These are phyloP conservation scores for Arthrobotrys entomopaga DNA, from an alignment of 2,329 filamentous ascomycete genomes.

Conservation along the genomic window DNA sequence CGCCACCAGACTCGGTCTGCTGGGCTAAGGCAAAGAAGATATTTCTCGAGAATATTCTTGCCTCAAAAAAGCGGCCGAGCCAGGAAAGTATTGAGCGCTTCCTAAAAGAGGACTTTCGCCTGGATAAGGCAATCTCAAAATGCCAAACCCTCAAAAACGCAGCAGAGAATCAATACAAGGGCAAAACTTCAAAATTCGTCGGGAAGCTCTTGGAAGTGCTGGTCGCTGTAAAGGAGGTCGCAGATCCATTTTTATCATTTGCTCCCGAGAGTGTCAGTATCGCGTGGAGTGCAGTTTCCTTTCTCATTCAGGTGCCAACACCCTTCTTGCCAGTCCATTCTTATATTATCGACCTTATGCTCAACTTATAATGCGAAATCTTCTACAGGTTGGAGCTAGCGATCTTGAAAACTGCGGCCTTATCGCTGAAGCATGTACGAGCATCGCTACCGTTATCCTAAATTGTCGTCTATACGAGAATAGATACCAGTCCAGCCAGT, in stretches of 20 bases:
- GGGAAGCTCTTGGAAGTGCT: slow-evolving; percentile 47
- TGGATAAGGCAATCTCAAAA: slow-evolving; percentile 53
- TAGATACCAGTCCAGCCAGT: slow-evolving; percentile 20
- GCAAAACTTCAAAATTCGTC: slow-evolving; percentile 45
- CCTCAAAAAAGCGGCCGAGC: slow-evolving; percentile 41
- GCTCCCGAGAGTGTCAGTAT: slow-evolving; percentile 53
- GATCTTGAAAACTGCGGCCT: slow-evolving; percentile 51
- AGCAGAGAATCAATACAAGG: slow-evolving; percentile 52
- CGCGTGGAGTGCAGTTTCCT: slow-evolving; percentile 51
- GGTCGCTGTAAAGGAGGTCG: slow-evolving; percentile 42
- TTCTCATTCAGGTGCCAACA: slow-evolving; percentile 40
- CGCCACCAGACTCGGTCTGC: slow-evolving; percentile 37
- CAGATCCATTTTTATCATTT: slow-evolving; percentile 47
- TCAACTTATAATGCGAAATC: background rate
- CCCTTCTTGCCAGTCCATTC: background rate
- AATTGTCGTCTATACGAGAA: slow-evolving; percentile 52
- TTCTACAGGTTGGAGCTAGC: slow-evolving; percentile 39
- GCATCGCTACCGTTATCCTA: slow-evolving; percentile 47
- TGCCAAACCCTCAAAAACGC: slow-evolving; percentile 44
- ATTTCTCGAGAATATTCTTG: slow-evolving; percentile 42
- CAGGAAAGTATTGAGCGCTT: slow-evolving; percentile 52
- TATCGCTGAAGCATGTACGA: slow-evolving; percentile 51
- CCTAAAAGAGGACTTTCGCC: slow-evolving; percentile 46
- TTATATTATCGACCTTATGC: background rate
- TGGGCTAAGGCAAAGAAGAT: slow-evolving; percentile 48